Percentiles rank a stretch among this genome's conserved stretches.
Evolutionary conservation across 2,329 filamentous ascomycete genomes (phyloP).

Genomic region (Epichloe amarillans): DNA sequence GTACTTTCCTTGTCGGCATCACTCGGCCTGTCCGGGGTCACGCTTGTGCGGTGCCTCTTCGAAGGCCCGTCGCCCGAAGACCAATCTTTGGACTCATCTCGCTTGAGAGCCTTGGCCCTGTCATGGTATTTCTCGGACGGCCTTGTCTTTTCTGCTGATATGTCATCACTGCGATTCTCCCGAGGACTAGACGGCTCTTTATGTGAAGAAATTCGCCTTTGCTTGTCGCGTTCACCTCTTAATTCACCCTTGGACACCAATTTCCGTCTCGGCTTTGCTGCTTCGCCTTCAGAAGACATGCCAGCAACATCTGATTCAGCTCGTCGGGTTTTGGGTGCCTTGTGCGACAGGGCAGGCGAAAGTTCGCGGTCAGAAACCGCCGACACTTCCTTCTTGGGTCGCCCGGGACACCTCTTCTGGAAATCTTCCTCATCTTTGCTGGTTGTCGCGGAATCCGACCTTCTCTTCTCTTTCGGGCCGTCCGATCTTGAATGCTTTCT

Average conservation of each 20-base stretch:
- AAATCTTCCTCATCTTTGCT: slow-evolving; percentile 33
- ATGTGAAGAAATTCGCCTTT: slow-evolving; percentile 32
- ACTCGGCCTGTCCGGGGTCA: slow-evolving; percentile 41
- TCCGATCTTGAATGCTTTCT: slow-evolving; percentile 30
- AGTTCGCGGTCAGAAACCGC: slow-evolving; percentile 40
- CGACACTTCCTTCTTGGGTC: slow-evolving; percentile 42
- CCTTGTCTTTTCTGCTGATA: slow-evolving; percentile 33
- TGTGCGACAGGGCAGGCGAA: slow-evolving; percentile 34
- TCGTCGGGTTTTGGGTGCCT: slow-evolving; percentile 37
- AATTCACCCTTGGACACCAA: slow-evolving; percentile 50
- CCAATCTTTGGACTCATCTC: slow-evolving; percentile 46
- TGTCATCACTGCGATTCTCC: slow-evolving; percentile 36
- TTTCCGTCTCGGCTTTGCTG: slow-evolving; percentile 46
- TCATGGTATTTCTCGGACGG: slow-evolving; percentile 43
- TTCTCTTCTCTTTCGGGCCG: slow-evolving; percentile 37
- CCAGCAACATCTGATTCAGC: slow-evolving; percentile 39
- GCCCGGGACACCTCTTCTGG: slow-evolving; percentile 37
- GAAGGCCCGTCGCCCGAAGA: slow-evolving; percentile 35
- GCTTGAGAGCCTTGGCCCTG: slow-evolving; percentile 45
- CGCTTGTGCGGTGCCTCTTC: slow-evolving; percentile 47
- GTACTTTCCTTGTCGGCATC: slow-evolving; percentile 38
- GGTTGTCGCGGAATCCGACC: slow-evolving; percentile 27
- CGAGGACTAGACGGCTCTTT: slow-evolving; percentile 40
- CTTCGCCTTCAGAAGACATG: slow-evolving; percentile 42
- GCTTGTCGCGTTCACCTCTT: slow-evolving; percentile 44